Evolutionary conservation across 257 asterid species (phyloP), one percentile per base, ranked within the genome.

Genomic region (Gentiana straminea): DNA sequence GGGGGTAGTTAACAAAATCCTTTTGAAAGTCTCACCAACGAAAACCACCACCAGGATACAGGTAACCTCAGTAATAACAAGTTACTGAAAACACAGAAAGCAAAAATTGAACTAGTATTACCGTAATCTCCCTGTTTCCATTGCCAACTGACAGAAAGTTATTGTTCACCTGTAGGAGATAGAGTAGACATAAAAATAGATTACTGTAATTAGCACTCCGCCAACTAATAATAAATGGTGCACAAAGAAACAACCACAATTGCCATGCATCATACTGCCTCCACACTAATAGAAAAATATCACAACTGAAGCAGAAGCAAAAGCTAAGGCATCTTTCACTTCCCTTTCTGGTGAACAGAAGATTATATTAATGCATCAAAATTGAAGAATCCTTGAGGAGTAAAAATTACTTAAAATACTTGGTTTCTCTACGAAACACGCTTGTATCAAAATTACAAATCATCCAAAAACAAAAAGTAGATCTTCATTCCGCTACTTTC

Each of bases 71-170:
- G 8, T 43, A 44, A 43, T 44, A 8, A 4, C 15, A 44, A 52
- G 3, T 62, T 52, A 37, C 50, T 38, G 37, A 8, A 46, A 63
- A 62, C 44, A 66, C 15, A 53, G 54, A 41, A 37, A 49, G 75
- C 45, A 59, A 39, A 71, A 64, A 36, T 41, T 45, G 56, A 51
- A 61, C 41, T 47, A 68, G 24, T 24, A 44, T 77, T 87, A 92
- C 99, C 82, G 65, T 64, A 41, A 85, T 83, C 75, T 92, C 99
- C 77, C 83, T 88, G 70, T 92, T 88, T 52, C 85, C 80, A 55
- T 88, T 92, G 76, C 99, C 99, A 53, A 61, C 97, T 54, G 94
- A 88, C 61, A 92, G 95, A 70, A 92, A 85, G 83, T 85, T 92
- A 74, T 92, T 92, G 77, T 92, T 92, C 70, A 92, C 82, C 97